Conservation (phyloP, 1,284 basidiomycete genomes). For the Marasmius oreades region DNA sequence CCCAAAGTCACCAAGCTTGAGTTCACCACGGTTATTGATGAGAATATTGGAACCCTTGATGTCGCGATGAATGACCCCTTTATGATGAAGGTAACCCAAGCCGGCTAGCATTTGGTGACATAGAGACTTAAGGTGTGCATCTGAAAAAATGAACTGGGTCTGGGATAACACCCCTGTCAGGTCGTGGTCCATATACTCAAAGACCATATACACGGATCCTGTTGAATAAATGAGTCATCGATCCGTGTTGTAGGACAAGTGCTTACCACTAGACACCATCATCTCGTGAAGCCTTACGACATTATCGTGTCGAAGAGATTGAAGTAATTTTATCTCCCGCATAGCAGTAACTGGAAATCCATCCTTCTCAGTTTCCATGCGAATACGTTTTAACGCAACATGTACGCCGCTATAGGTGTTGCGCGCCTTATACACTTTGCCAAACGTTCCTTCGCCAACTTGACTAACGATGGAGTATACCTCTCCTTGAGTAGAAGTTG, state of each 20-base stretch:
- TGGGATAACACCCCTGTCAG: slow-evolving; percentile 94
- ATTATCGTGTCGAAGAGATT: slow-evolving; percentile 87
- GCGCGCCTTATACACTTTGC: slow-evolving; percentile 97
- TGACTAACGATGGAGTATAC: slow-evolving; percentile 89
- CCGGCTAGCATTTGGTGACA: slow-evolving; percentile 94
- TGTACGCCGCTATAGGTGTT: slow-evolving; percentile 72
- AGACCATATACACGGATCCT: slow-evolving; percentile 99
- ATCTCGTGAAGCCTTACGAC: slow-evolving; percentile 92
- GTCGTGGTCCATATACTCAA: slow-evolving; percentile 99
- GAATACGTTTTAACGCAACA: slow-evolving; percentile 95
- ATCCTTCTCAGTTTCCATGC: slow-evolving; percentile 97
- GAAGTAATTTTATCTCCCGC: slow-evolving; percentile 97
- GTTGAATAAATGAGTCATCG: background rate
- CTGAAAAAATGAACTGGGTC: slow-evolving; percentile 79
- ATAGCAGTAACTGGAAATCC: slow-evolving; percentile 99
- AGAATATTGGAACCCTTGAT: slow-evolving; percentile 99
- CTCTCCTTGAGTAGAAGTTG: slow-evolving; percentile 41
- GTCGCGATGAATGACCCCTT: slow-evolving; percentile 95
- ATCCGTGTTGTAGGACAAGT: background rate
- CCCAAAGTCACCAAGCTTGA: slow-evolving; percentile 98
- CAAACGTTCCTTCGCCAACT: slow-evolving; percentile 98
- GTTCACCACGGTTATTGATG: slow-evolving; percentile 88
- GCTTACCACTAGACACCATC: slow-evolving; percentile 93
- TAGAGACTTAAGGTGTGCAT: slow-evolving; percentile 92
- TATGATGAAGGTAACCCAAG: slow-evolving; percentile 91